Evolutionary conservation across 257 asterid genomes (phyloP).

Genomic region (Prunella vulgaris): DNA sequence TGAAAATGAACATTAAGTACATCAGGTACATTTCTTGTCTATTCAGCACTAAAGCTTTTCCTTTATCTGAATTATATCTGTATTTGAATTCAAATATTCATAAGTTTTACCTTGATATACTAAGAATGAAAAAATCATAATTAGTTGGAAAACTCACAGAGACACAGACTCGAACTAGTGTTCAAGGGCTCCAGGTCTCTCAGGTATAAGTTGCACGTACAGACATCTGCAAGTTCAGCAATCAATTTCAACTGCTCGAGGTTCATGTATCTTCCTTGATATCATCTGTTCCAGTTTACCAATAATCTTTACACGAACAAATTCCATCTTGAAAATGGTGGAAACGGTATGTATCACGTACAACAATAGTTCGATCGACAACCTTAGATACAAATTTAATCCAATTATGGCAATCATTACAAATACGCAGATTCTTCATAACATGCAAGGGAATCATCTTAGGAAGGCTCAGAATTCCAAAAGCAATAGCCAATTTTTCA

Average conservation of each 20-base stretch:
- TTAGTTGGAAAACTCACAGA: slow-evolving; percentile 34
- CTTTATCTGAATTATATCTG: slow-evolving; percentile 55
- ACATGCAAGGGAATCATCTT: slow-evolving; percentile 52
- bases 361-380: slow-evolving; percentile 48
- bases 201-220: slow-evolving; percentile 62
- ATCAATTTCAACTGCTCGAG: slow-evolving; percentile 66
- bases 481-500: slow-evolving; percentile 81
- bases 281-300: slow-evolving; percentile 40
- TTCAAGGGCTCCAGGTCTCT: slow-evolving; percentile 63
- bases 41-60: slow-evolving; percentile 17
- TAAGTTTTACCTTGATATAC: slow-evolving; percentile 48
- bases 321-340: slow-evolving; percentile 74
- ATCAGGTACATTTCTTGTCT: too few relatives aligned
- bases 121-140: neutral
- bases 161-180: slow-evolving; percentile 49
- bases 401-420: slow-evolving; percentile 87
- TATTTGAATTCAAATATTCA: slow-evolving; percentile 67
- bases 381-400: slow-evolving; percentile 54
- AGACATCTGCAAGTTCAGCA: slow-evolving; percentile 27
- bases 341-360: slow-evolving; percentile 82
- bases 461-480: slow-evolving; percentile 60
- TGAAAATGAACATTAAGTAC: too few relatives aligned
- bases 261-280: slow-evolving; percentile 33
- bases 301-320: slow-evolving; percentile 80
- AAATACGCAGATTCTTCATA: slow-evolving; percentile 86